phyloP scores from a whole-genome alignment of 169 alveolate genomes.

The Amoebophrya sp. region DNA sequence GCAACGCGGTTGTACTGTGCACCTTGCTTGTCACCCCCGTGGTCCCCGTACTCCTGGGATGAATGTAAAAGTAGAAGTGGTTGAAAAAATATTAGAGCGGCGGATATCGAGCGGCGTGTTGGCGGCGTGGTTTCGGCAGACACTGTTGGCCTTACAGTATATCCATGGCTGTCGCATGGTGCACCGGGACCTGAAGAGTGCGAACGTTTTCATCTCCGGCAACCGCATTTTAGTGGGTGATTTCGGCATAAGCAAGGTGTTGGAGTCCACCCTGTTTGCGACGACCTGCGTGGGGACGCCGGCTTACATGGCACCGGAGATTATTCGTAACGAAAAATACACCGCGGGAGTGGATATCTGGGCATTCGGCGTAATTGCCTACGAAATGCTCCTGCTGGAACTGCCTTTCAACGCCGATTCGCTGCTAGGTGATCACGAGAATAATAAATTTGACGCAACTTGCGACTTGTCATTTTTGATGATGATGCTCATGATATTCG shows the following conservation, averaged over 20 bases:
- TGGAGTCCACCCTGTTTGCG: conserved; percentile 32
- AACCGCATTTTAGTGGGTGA: conserved; percentile 34
- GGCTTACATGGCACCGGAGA: conserved; percentile 43
- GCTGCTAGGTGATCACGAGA: too few species aligned
- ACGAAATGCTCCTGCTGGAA: conserved; percentile 33
- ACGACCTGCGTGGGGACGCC: conserved; percentile 41
- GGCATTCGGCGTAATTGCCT: conserved; percentile 37
- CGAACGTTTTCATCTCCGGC: conserved; percentile 34
- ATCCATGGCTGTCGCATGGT: conserved; percentile 32
- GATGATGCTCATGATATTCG: too few species aligned
- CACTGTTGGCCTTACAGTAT: conserved; percentile 29
- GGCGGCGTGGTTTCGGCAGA: conserved; percentile 37
- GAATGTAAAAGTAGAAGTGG: too few species aligned
- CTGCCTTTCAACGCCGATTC: conserved; percentile 38
- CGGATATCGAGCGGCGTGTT: neutral
- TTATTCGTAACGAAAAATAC: conserved; percentile 32
- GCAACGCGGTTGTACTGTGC: too few species aligned
- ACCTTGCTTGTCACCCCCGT: too few species aligned
- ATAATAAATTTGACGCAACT: too few species aligned
- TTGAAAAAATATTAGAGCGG: neutral
- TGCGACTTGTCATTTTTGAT: too few species aligned
- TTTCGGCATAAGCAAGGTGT: conserved; percentile 34
- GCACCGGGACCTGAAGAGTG: conserved; percentile 35
- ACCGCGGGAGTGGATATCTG: conserved; percentile 39
- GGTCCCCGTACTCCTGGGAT: too few species aligned